Base-by-base conservation (phyloP, 805 yeast genomes). In the Komagataella phaffii region DNA sequence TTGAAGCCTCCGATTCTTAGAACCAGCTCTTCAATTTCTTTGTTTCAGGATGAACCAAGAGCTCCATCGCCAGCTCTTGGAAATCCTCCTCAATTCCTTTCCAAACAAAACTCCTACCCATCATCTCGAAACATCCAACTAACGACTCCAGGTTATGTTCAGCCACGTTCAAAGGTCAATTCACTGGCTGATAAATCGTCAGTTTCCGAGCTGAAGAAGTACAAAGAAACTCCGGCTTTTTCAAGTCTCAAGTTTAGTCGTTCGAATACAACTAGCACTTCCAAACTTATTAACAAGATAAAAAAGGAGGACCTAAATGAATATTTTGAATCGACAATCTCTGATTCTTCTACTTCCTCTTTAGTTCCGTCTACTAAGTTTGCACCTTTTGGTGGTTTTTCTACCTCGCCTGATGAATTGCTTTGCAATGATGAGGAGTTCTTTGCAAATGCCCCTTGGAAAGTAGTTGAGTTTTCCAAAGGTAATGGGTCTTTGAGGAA, bases 401-500 rank as follows among this genome's bases (percentile, higher is more conserved):
- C 91, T 0, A 76, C 73, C 52, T 30, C 40, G 10, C 82, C 83
- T 21, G 78, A 77, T 51, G 67, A 68, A 17, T 68, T 74, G n/a
- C 64, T 80, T 18, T 54, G 63, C 10, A 61, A 66, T 50, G 69
- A 70, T 44, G 61, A 66, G n/a, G 73, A 72, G 52, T 64, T 79
- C 14, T 80, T 79, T 61, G 77, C 74, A 48, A 67, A 69, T 10
- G 80, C 88, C 5, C 85, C 87, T 3, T 88, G 96, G 95, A 70
- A 73, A 45, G 79, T 90, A 24, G 83, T 80, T 2, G 76, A 76
- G n/a, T 77, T 81, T 46, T 73, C 68, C 6, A 81, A 81, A 56
- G 96, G 97, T 6, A 93, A 93, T 61, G 95, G 90, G 36, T 93
- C 96, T 7, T 74, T 93, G 59, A 78, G 79, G 55, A 91, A 93